Base-by-base conservation (phyloP, 495 filamentous ascomycete species). In the Daldinia childiae region DNA sequence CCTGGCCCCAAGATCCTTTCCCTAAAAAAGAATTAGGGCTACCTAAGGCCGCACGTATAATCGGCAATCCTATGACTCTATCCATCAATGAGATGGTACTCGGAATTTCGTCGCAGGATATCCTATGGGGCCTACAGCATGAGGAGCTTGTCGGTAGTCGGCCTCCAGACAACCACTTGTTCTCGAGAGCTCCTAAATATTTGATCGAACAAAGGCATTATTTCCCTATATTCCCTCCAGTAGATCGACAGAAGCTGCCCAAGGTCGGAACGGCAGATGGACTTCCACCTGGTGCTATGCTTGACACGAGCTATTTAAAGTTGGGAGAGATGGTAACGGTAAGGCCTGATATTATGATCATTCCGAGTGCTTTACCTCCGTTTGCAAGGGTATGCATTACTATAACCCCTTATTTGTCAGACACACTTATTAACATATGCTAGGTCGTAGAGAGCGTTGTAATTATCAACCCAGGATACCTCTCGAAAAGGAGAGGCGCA, bases 171-270 rank as follows among this genome's bases (percentile, higher is more conserved):
- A 78, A 82, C 2, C 87, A 89, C 67, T 57, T 92, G 21, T 83
- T 96, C 39, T 88, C 89, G 5, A 79, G 95, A 29, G 76, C 92
- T 17, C 86, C 90, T 4, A 87, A 88, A 48, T 89, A 93, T 71
- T 77, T 99, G 30, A 86, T 98, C 62, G 90, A 94, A 76, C 95
- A 99, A 79, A 84, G 93, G 2, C 92, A 95, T 79, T 97, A 92
- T 78, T 93, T 92, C 75, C 95, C 95, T 12, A 76, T 98, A 12
- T 98, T 92, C 70, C 95, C 95, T 30, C 90, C 94, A 0, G 83
- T 86, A 26, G 87, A 88, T 41, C 85, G 93, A 48, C 83, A 85
- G 61, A 85, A 81, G 57, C 77, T 95, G 64, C 90, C 91, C 3
- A 91, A 89, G 77, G 85, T 82, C 29, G 88, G 83, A 32, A 86